These are phyloP conservation scores for Pleurotus tuber-regium DNA, from an alignment of 768 basidiomycete genomes.

Conservation along the genomic window DNA sequence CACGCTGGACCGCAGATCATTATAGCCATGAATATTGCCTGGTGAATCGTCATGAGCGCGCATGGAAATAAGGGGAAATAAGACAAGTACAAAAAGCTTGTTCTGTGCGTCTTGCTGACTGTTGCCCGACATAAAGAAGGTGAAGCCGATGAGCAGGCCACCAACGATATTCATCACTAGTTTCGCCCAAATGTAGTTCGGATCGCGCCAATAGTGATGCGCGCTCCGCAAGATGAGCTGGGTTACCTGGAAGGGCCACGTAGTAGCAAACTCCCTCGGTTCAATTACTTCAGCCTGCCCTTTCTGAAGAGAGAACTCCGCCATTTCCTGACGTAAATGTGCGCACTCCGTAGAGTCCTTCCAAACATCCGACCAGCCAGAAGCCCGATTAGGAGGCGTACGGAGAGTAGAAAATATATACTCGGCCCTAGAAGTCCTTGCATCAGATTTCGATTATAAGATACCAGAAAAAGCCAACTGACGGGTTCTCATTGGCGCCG, in stretches of 20 bases:
- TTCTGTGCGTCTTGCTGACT: conserved; percentile 58
- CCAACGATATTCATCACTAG: conserved; percentile 49
- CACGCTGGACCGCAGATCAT: conserved; percentile 52
- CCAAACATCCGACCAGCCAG: conserved; percentile 52
- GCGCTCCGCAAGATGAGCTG: conserved; percentile 42
- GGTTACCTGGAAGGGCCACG: conserved; percentile 48
- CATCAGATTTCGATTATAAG: too few relatives aligned
- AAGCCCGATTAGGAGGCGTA: conserved; percentile 46
- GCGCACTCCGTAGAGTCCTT: neutral
- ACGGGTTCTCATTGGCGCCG: conserved; percentile 58
- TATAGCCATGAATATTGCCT: conserved; percentile 59
- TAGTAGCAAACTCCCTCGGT: conserved; percentile 45
- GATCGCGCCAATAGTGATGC: conserved; percentile 50
- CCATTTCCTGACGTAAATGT: conserved; percentile 31
- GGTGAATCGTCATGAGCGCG: neutral
- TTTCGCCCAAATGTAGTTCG: conserved; percentile 61
- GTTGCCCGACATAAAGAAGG: conserved; percentile 57
- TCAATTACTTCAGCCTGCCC: conserved; percentile 44
- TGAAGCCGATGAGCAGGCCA: conserved; percentile 60
- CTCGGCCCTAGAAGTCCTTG: conserved; percentile 13
- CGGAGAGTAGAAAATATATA: conserved; percentile 33
- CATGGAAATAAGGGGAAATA: conserved; percentile 11
- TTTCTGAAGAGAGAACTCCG: conserved; percentile 47
- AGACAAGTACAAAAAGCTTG: conserved; percentile 55
- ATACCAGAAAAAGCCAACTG: conserved; percentile 9